Conservation (phyloP, 768 basidiomycete species). For the Kondoa subrosea region DNA sequence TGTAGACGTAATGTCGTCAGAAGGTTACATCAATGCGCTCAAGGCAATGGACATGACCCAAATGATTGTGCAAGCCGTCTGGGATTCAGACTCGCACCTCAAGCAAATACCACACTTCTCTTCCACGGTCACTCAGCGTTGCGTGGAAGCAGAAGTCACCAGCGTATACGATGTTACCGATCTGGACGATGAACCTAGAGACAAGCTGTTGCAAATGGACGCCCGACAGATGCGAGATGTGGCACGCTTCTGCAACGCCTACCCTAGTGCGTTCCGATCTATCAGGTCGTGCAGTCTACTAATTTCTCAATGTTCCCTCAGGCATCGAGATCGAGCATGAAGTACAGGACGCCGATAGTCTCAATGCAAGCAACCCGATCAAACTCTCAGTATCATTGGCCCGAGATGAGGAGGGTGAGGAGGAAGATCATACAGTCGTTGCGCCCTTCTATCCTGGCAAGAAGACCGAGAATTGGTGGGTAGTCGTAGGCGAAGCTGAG, state of each 20-base stretch:
- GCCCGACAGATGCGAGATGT: constrained; percentile 79
- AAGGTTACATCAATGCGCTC: constrained; percentile 81
- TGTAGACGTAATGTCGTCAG: constrained; percentile 70
- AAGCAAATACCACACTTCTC: constrained; percentile 97
- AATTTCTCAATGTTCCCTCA: neutral
- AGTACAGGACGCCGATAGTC: constrained; percentile 61
- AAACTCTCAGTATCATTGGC: constrained; percentile 59
- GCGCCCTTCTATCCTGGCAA: constrained; percentile 81
- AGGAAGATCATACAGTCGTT: constrained; percentile 62
- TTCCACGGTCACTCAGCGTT: constrained; percentile 67
- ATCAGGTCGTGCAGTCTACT: neutral
- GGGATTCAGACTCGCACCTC: constrained; percentile 90
- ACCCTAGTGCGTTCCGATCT: constrained; percentile 41
- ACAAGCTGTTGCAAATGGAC: constrained; percentile 65
- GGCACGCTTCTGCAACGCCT: constrained; percentile 87
- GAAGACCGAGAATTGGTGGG: constrained; percentile 95
- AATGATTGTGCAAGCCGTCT: constrained; percentile 96
- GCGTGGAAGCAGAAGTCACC: constrained; percentile 62
- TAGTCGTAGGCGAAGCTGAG: constrained; percentile 64
- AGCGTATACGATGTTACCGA: constrained; percentile 97
- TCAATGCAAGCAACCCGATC: constrained; percentile 72
- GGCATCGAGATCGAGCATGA: constrained; percentile 75
- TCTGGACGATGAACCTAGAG: constrained; percentile 82
- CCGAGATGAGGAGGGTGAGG: constrained; percentile 62
- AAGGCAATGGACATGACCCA: constrained; percentile 96